Base-by-base conservation (phyloP, 371 early-diverging fungal species). In the Mucor ambiguus region DNA sequence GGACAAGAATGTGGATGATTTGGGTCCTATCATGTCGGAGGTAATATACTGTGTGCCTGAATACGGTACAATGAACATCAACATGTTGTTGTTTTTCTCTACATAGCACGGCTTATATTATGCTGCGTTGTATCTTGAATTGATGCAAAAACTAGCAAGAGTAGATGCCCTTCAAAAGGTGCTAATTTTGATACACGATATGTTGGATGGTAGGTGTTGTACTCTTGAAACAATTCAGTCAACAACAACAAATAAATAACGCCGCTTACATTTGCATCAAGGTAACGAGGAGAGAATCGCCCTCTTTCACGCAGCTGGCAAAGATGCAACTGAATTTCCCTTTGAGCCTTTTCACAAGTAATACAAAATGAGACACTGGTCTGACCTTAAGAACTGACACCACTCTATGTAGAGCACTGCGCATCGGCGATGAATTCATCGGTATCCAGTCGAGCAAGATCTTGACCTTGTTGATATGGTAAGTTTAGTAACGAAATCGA, bases 131-230 rank as follows among this genome's bases (percentile, higher is more conserved):
- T 92, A 92, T 60, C 78, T 90, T 28, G 81, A 76, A 30, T 76
- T 96, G 16, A 84, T 97, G 70, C 84, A 85, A 46, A 95, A 93
- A 76, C 82, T 96, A 33, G 87, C 90, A 28, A 88, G 97, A 63
- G 86, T 91, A 28, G 98, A 97, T 70, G 95, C 95, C 18, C 77
- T 95, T 32, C 95, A 96, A 73, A 90, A 92, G 65, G 88, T 96
- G 30, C 74, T 96, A 48, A 94, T 96, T n/a, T 72, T 92, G 18
- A 83, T 96, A 20, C 95, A 95, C 68, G 95, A 96, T 64, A 79
- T 93, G 68, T 70, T 95, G n/a, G 72, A 81, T 38, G 90, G 93
- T 92, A 82, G 63, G 58, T 8, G 24, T 33, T 30, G 30, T 48
- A 10, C 10, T 22, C 7, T 22, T 49, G 52, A 52, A 52, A 52